Evolutionary conservation across 345 rosid species (phyloP).

Genomic region (Brassica incana): DNA sequence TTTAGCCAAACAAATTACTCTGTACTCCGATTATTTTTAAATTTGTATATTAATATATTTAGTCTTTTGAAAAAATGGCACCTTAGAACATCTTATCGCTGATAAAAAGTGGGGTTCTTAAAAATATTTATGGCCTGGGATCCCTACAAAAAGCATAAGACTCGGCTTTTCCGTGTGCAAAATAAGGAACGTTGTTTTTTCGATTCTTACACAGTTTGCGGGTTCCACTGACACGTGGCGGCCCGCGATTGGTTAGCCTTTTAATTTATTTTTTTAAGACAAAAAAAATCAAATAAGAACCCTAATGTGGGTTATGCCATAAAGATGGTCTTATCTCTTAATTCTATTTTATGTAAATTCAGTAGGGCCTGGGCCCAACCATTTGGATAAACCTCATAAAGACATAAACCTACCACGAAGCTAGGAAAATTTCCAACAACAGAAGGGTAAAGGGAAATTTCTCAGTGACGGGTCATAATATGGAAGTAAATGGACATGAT

Average conservation of each 20-base stretch:
- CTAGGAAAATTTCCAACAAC: background rate
- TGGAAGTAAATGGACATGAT: background rate
- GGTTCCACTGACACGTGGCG: too few species aligned
- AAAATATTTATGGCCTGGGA: too few species aligned
- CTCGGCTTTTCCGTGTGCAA: too few species aligned
- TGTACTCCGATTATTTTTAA: background rate
- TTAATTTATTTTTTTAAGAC: too few species aligned
- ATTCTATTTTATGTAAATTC: background rate
- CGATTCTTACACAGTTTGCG: too few species aligned
- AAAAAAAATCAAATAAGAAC: too few species aligned
- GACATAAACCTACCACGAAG: constrained; percentile 6
- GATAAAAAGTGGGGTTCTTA: too few species aligned
- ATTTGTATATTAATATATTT: background rate
- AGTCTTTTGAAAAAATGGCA: background rate
- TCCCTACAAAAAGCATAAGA: too few species aligned
- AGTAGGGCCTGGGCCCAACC: background rate
- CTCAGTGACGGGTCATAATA: background rate
- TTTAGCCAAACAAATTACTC: background rate
- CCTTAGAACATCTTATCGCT: background rate
- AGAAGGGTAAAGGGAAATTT: background rate
- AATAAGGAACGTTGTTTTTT: too few species aligned
- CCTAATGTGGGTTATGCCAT: too few species aligned
- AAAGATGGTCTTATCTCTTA: background rate
- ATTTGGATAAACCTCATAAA: background rate
- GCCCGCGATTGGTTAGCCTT: too few species aligned